A percentile compares a stretch with the other conserved stretches of the same genome.
These are phyloP conservation scores for Trebouxia sp. DNA, from an alignment of 139 green algal species.

Conservation along the genomic window DNA sequence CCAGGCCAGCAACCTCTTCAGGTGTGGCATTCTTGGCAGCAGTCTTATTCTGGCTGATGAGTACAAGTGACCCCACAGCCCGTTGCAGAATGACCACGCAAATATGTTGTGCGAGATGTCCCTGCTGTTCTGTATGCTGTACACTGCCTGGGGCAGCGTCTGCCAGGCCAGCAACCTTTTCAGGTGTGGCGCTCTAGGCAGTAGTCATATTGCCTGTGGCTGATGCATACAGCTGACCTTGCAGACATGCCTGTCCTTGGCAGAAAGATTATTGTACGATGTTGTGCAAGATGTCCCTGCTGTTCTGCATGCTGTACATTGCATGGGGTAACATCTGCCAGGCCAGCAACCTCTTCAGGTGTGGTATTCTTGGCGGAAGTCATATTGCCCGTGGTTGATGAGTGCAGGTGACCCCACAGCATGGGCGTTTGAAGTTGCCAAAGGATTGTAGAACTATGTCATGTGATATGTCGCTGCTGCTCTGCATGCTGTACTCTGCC, in stretches of 20 bases:
- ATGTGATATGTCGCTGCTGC: slow-evolving; percentile 86
- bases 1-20: slow-evolving; percentile 52
- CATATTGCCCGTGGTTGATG: too few species aligned
- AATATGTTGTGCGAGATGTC: slow-evolving; percentile 83
- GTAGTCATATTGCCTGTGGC: not conserved
- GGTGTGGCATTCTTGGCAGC: not conserved
- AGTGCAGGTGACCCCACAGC: too few species aligned
- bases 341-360: slow-evolving; percentile 40
- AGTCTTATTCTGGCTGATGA: too few species aligned
- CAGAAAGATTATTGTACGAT: not conserved
- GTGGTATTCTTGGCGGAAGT: too few species aligned
- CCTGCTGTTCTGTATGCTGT: slow-evolving; percentile 93
- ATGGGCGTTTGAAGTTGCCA: too few species aligned
- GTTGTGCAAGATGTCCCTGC: slow-evolving; percentile 78
- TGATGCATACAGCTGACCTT: not conserved
- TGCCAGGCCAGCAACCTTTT: slow-evolving; percentile 64
- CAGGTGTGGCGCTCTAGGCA: too few species aligned
- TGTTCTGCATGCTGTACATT: slow-evolving; percentile 62
- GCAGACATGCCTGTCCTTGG: not conserved
- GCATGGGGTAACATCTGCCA: slow-evolving; percentile 70
- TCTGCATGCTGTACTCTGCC: slow-evolving; percentile 81
- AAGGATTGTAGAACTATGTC: too few species aligned
- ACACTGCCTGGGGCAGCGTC: slow-evolving; percentile 47
- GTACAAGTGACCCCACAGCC: too few species aligned
- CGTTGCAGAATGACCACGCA: too few species aligned